These are phyloP conservation scores for Penicillium fuscoglaucum DNA, from an alignment of 2,329 filamentous ascomycete genomes.

Conservation along the genomic window DNA sequence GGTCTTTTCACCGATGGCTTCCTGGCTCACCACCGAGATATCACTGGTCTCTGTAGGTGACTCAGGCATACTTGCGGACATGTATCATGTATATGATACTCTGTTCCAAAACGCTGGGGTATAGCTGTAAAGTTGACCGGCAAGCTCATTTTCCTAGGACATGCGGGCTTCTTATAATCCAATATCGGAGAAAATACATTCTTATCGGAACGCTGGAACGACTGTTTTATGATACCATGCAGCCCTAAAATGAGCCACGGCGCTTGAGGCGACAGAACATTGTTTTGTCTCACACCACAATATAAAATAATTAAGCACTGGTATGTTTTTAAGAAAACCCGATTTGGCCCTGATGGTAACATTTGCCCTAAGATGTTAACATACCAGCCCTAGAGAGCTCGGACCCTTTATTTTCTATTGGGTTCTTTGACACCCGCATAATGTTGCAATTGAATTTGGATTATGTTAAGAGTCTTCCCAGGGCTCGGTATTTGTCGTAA, in stretches of 20 bases:
- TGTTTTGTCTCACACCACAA: background rate
- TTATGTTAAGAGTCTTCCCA: background rate
- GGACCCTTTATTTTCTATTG: background rate
- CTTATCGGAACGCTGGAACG: background rate
- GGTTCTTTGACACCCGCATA: background rate
- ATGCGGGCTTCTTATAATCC: background rate
- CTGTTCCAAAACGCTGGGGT: background rate
- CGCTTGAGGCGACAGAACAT: too few species aligned
- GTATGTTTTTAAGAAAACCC: background rate
- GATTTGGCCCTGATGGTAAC: background rate
- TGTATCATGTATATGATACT: background rate
- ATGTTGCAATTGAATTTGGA: background rate
- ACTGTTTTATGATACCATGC: background rate
- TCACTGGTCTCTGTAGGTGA: background rate
- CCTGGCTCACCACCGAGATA: background rate
- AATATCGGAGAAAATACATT: background rate
- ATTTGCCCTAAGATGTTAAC: constrained; percentile 3
- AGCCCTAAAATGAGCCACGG: background rate
- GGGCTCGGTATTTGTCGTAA: background rate
- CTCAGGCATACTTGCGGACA: background rate
- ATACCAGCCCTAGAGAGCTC: background rate
- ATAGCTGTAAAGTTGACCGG: background rate
- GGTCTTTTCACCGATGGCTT: background rate
- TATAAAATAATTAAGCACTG: background rate
- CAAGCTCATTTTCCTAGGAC: background rate